Percentiles rank a stretch among this genome's conserved stretches.
Evolutionary conservation across 2,329 filamentous ascomycete genomes (phyloP).

Genomic region (Colletotrichum acutatum): DNA sequence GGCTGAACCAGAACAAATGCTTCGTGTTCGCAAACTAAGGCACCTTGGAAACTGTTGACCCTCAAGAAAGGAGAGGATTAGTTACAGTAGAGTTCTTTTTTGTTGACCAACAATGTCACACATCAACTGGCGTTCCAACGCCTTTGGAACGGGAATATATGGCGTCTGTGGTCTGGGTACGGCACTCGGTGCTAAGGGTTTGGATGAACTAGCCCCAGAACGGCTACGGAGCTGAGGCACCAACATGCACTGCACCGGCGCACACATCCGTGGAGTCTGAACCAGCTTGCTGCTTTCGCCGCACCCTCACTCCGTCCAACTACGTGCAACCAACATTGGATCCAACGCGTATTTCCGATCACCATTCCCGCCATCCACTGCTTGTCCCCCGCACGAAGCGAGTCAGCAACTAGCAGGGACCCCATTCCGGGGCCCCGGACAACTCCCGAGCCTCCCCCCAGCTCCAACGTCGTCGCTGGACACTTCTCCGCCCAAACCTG

Average conservation of each 20-base stretch:
- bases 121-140: neutral
- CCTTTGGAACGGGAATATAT: neutral
- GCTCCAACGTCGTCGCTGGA: neutral
- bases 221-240: neutral
- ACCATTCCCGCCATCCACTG: neutral
- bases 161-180: neutral
- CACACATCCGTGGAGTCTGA: neutral
- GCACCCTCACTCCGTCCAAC: no score
- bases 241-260: no score
- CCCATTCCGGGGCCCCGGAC: conserved; percentile 28
- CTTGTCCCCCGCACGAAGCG: conserved; percentile 12
- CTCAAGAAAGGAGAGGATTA: no score
- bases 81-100: neutral
- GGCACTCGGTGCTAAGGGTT: neutral
- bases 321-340: neutral
- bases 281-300: neutral
- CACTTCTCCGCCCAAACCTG: conserved; percentile 12
- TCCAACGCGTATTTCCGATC: neutral
- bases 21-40: no score
- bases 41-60: no score
- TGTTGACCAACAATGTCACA: neutral
- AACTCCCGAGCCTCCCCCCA: conserved; percentile 12
- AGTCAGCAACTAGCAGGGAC: conserved; percentile 9
- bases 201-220: neutral
- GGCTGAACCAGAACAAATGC: no score